Evolutionary conservation across 345 rosid species (phyloP), one percentile per base, ranked within the genome.

Genomic region (Syzygium jambos): DNA sequence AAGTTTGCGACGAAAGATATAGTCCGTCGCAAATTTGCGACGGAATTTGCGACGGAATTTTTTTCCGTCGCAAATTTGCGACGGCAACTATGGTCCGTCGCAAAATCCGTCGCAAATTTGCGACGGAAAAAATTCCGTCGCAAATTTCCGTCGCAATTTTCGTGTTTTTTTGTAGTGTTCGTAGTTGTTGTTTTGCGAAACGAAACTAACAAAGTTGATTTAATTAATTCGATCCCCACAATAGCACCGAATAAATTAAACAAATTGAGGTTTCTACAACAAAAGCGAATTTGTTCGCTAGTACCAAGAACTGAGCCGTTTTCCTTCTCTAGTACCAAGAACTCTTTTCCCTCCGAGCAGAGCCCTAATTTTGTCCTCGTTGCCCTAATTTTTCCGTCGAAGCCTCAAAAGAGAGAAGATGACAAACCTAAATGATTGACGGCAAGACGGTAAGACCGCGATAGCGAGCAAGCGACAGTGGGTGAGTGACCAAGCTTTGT

Each of bases 401-500:
- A 57, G 10, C 0, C 63, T n/a, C 25, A 57, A 57, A 57, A 13
- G 6, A 57, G 25, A 57, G 63, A 57, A 57, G 3, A 25, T 10
- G 63, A 10, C 6, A 57, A 57, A 57, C 63, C 0, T 23, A 13
- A 57, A 57, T 0, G 63, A 23, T 1, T 57, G 1, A 12, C 1
- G 0, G 5, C 41, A 56, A 22, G n/a, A 56, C 0, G 23, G 61
- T 0, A 0, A 56, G 23, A 56, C 23, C 9, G 61, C 23, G n/a
- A 56, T 5, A 56, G 23, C 5, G 5, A 57, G 63, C 0, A 6
- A 57, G 63, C n/a, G 25, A 57, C 25, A n/a, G 63, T 1, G 3
- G 2, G 63, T 6, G 0, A 57, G 0, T 0, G 0, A 57, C n/a
- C 6, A 0, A 57, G 6, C 0, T 9, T 56, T 0, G 23, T 13